Base-by-base conservation (phyloP, 129 eudicot genomes). In the Tanacetum coccineum region DNA sequence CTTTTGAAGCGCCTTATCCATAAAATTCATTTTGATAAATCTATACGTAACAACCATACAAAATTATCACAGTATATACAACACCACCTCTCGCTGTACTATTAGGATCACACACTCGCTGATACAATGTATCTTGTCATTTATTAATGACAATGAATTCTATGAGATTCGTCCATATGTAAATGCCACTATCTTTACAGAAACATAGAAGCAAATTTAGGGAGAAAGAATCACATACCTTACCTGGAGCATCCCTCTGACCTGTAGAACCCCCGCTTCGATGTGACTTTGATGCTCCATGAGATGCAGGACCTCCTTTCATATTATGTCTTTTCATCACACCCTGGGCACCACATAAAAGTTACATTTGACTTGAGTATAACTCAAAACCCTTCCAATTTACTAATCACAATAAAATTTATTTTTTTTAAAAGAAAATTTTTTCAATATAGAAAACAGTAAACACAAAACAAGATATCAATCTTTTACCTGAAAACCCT, bases 161-260 rank as follows among this genome's bases (percentile, higher is more conserved):
- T 49, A 66, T 20, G 18, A 25, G 3, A 46, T 48, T n/a, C 19
- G 46, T 62, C 50, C 30, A 60, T 19, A 49, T 53, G 62, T 17
- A 20, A n/a, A 72, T 15, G 18, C 57, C 48, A 54, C 9, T 15
- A 56, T 1, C 39, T 70, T 22, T 48, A 18, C 51, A 55, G 1
- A 50, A 32, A 17, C 39, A 26, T 6, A 20, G 17, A 45, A 39
- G 45, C 17, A 4, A 64, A 28, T 18, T 45, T 46, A 46, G 2
- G 15, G 11, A 14, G 63, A 52, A 50, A 53, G 15, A 62, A 40
- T 18, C 54, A 64, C 84, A 63, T 66, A 93, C 99, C 95, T 81
- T 93, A 70, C 99, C 99, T 46, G 98, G 92, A 67, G 91, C 91
- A 79, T 84, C 96, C 83, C 99, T 84, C 73, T 89, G 99, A 72